Evolutionary conservation across 208 protist genomes (phyloP).

Genomic region (Trypanosoma caninum): DNA sequence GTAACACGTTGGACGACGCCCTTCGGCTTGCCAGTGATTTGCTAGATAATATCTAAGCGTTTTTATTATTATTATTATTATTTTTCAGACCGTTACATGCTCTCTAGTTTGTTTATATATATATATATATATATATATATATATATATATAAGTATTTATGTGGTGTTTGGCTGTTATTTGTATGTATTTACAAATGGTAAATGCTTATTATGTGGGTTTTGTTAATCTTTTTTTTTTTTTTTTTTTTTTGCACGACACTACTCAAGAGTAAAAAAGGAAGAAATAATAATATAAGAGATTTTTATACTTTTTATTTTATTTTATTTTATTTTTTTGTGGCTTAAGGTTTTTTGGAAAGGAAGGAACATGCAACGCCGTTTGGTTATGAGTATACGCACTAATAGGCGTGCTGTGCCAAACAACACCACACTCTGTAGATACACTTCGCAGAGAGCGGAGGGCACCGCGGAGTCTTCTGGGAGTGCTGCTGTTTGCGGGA

Average conservation of each 20-base stretch:
- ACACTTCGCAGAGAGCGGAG: conserved; percentile 26
- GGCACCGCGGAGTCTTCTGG: conserved; percentile 20
- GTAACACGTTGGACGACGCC: conserved; percentile 54
- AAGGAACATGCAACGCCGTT: conserved; percentile 23
- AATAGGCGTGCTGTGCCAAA: conserved; percentile 15
- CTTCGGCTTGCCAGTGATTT: conserved; percentile 75
- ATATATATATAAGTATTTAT: too few relatives aligned
- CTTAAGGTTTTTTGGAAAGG: not conserved
- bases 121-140: too few relatives aligned
- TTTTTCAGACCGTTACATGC: conserved; percentile 18
- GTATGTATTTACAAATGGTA: too few relatives aligned
- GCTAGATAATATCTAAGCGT: conserved; percentile 14
- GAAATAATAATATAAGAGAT: not conserved
- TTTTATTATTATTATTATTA: conserved; percentile 18
- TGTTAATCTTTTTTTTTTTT: not conserved
- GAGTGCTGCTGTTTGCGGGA: conserved; percentile 20
- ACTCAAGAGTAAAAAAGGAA: not conserved
- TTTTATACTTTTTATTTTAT: not conserved
- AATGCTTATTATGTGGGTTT: too few relatives aligned
- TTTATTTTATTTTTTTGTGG: not conserved
- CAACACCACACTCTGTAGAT: conserved; percentile 7
- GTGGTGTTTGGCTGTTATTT: too few relatives aligned
- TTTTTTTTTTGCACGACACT: not conserved
- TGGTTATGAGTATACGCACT: not conserved
- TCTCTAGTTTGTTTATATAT: too few relatives aligned